These are phyloP conservation scores for Xylaria curta DNA, from an alignment of 495 filamentous ascomycete species.

Conservation along the genomic window DNA sequence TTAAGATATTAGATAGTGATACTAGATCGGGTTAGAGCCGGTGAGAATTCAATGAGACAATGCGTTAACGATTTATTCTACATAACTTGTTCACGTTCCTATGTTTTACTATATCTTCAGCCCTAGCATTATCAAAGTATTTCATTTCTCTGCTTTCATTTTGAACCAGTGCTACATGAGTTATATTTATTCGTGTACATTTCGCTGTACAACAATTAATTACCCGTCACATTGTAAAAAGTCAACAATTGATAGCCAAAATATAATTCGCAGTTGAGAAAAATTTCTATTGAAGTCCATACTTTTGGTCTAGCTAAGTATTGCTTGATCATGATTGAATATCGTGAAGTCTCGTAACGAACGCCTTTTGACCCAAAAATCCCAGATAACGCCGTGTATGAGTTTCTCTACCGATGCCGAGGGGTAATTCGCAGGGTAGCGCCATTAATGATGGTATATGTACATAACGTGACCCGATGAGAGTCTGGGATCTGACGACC, in stretches of 20 bases:
- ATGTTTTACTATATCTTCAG: too few species aligned
- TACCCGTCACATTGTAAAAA: too few species aligned
- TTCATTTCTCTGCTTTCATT: background rate
- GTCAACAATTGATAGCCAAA: background rate
- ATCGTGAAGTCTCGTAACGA: slow-evolving; percentile 13
- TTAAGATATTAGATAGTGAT: slow-evolving; percentile 7
- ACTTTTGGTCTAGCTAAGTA: slow-evolving; percentile 19
- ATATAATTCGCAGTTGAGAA: background rate
- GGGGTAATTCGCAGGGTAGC: background rate
- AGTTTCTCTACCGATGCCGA: slow-evolving; percentile 15
- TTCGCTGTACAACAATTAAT: too few species aligned
- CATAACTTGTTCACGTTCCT: too few species aligned
- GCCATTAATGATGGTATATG: slow-evolving; percentile 11
- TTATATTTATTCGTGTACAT: too few species aligned
- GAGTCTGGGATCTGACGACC: background rate
- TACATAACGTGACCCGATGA: slow-evolving; percentile 4
- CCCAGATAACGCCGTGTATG: slow-evolving; percentile 20
- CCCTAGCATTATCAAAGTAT: too few species aligned
- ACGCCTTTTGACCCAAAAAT: slow-evolving; percentile 20
- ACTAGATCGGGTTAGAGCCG: background rate
- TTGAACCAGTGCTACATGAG: too few species aligned
- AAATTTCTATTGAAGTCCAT: background rate
- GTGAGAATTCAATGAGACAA: background rate
- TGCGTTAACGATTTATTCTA: background rate
- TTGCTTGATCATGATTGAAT: slow-evolving; percentile 24